These are phyloP conservation scores for Fraxinus nigra DNA, from an alignment of 305 asterid species.

Conservation along the genomic window DNA sequence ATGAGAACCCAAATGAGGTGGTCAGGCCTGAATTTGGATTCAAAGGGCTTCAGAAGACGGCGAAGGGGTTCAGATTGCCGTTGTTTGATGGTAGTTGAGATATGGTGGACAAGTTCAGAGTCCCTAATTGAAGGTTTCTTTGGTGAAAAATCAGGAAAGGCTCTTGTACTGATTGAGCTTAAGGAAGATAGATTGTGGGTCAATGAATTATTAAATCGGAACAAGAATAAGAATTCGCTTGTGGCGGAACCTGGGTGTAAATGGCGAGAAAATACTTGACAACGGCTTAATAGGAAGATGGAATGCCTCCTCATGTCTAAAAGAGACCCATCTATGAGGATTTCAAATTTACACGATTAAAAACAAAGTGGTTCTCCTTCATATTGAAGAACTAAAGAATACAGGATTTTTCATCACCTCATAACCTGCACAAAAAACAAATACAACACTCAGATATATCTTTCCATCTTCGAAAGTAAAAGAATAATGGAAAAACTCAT, in stretches of 20 bases:
- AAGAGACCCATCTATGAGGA: constrained; percentile 48
- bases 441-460: neutral
- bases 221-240: constrained; percentile 29
- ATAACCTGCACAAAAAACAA: constrained; percentile 30
- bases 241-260: constrained; percentile 29
- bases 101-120: constrained; percentile 60
- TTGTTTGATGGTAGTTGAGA: constrained; percentile 72
- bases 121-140: constrained; percentile 74
- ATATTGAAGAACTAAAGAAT: constrained; percentile 19
- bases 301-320: constrained; percentile 64
- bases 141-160: constrained; percentile 83
- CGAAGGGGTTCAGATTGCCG: constrained; percentile 58
- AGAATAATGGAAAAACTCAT: constrained; percentile 2
- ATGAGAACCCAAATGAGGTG: constrained; percentile 87
- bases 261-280: constrained; percentile 31
- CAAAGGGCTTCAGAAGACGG: constrained; percentile 59
- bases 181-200: constrained; percentile 28
- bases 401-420: constrained; percentile 30
- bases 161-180: constrained; percentile 36
- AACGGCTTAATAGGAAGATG: constrained; percentile 35
- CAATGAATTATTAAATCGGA: constrained; percentile 30
- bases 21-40: constrained; percentile 68
- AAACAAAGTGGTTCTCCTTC: constrained; percentile 28
- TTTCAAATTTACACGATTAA: constrained; percentile 26
- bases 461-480: neutral